A percentile compares a stretch with the other conserved stretches of the same genome.
Evolutionary conservation across 1,284 basidiomycete species (phyloP).

Genomic region (Tetrapyrgos nigripes): DNA sequence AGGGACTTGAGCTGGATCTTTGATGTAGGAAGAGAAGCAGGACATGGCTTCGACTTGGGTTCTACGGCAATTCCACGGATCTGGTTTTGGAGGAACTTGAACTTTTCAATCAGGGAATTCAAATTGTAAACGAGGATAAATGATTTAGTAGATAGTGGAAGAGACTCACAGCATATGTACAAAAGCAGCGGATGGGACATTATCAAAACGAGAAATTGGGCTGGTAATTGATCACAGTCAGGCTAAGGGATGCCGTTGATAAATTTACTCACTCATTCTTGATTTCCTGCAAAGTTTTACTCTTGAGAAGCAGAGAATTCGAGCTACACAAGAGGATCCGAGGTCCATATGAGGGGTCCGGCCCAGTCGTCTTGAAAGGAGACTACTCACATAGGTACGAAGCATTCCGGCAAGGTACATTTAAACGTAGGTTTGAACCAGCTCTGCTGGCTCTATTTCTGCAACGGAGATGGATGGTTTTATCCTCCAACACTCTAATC

Average conservation of each 20-base stretch:
- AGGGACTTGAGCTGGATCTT: slow-evolving; percentile 1
- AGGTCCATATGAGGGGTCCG: background rate
- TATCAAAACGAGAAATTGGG: slow-evolving; percentile 2
- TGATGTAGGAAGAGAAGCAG: background rate
- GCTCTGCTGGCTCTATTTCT: no score
- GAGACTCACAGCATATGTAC: background rate
- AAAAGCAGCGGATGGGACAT: background rate
- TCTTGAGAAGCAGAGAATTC: slow-evolving; percentile 34
- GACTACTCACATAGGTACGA: slow-evolving; percentile 3
- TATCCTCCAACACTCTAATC: no score
- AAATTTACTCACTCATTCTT: slow-evolving; percentile 25
- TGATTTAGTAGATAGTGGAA: background rate
- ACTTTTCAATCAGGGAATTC: no score
- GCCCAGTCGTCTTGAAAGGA: background rate
- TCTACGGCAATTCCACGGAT: slow-evolving; percentile 6
- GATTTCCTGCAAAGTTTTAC: slow-evolving; percentile 32
- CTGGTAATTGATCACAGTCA: background rate
- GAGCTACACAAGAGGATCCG: slow-evolving; percentile 20
- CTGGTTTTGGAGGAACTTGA: background rate
- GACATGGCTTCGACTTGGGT: background rate
- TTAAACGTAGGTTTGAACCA: no score
- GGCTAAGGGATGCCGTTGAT: no score
- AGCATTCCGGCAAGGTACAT: no score
- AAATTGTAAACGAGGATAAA: background rate
- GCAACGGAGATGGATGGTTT: no score